Conservation (phyloP, 768 basidiomycete species). For the Boletus pseudopeckii region DNA sequence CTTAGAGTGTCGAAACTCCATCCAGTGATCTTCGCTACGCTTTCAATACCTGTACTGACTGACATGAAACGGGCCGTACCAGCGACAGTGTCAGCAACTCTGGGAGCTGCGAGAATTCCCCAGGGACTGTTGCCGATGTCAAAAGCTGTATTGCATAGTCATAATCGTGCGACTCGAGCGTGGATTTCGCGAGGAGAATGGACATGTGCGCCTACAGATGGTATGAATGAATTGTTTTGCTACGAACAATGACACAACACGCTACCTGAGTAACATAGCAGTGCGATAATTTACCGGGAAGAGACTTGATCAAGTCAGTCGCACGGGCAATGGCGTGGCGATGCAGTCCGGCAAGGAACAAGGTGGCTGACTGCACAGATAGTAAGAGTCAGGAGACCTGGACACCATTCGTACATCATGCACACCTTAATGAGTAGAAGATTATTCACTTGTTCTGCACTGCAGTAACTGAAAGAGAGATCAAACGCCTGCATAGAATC, state of each 20-base stretch:
- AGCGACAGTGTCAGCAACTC: slow-evolving; percentile 16
- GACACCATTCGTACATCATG: too few relatives aligned
- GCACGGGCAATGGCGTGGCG: slow-evolving; percentile 3
- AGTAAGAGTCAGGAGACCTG: not conserved
- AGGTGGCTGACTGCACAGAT: slow-evolving; percentile 4
- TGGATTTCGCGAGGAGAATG: slow-evolving; percentile 10
- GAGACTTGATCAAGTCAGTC: slow-evolving; percentile 4
- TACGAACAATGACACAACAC: not conserved
- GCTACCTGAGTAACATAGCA: slow-evolving; percentile 9
- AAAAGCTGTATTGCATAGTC: slow-evolving; percentile 5
- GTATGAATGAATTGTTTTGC: not conserved
- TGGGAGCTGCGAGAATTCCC: not conserved
- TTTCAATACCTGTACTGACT: not conserved
- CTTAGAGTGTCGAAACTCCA: slow-evolving; percentile 11
- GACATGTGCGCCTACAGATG: slow-evolving; percentile 8
- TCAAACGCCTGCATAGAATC: slow-evolving; percentile 19
- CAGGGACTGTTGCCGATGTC: slow-evolving; percentile 1
- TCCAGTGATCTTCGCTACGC: slow-evolving; percentile 9
- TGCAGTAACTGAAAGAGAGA: slow-evolving; percentile 8
- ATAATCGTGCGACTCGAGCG: slow-evolving; percentile 9
- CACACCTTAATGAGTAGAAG: slow-evolving; percentile 19
- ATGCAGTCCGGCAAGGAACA: slow-evolving; percentile 8
- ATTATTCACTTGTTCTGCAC: slow-evolving; percentile 1
- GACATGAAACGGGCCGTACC: not conserved
- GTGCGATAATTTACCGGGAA: not conserved